Base-by-base conservation (phyloP, 352 stramenopile species). In the Globisporangium sylvaticum region DNA sequence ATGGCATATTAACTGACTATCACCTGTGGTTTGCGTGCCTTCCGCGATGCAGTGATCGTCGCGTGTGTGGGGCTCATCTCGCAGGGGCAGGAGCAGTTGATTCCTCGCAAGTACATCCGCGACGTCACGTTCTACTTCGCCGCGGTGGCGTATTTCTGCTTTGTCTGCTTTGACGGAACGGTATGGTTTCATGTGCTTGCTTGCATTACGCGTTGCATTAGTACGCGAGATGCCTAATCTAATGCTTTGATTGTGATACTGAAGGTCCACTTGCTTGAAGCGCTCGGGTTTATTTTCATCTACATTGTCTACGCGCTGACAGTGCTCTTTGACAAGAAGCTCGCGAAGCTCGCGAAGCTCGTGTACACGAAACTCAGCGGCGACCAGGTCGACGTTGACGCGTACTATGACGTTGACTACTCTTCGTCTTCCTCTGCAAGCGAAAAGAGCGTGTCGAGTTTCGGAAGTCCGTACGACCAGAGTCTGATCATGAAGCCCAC, bases 101-200 rank as follows among this genome's bases (percentile, higher is more conserved):
- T 92, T 32, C 87, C 87, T 15, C 80, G 83, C 63, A 91, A 88
- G 56, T 94, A 77, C 64, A 58, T 89, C 22, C 84, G 87, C 20
- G 87, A 94, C 56, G 84, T 94, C 8, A 54, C 76, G 2, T 92
- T 92, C 61, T 94, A 94, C 74, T 78, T 88, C 39, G 52, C 90
- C 6, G 79, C 76, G 4, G 72, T 94, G 52, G 56, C 78, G n/a
- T 94, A 94, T 64, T 67, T 92, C 25, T 78, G 76, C 39, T 71
- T 91, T 48, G 76, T 94, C 25, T 90, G 91, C 65, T 87, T 89
- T 37, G 74, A 87, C n/a, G 86, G 81, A 44, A 74, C 62, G 52
- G 75, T 83, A 44, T 4, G 29, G 9, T 46, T 29, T n/a, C 5
- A 3, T 12, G n/a, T 56, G n/a, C 12, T 57, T 57, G 52, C 14